These are phyloP conservation scores for Zygnema circumcarinatum DNA, from an alignment of 139 green algal genomes.

Conservation along the genomic window DNA sequence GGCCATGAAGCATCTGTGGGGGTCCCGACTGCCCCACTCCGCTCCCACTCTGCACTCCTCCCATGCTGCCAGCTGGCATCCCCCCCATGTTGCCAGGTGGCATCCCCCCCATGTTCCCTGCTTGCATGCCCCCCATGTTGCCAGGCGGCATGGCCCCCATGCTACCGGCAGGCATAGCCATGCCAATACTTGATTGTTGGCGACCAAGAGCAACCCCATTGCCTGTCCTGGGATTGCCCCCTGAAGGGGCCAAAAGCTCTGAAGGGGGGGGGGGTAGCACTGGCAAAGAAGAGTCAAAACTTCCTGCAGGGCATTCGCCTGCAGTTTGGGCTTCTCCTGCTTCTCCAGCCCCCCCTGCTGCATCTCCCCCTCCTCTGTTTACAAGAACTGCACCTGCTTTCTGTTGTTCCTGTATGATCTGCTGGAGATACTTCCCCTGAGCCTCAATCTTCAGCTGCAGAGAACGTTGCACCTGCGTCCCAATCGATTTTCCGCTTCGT, in stretches of 20 bases:
- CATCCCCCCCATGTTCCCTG: neutral
- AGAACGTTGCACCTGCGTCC: constrained; percentile 80
- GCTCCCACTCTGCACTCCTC: neutral
- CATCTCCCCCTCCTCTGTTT: neutral
- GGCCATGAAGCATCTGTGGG: neutral
- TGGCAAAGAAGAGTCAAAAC: neutral
- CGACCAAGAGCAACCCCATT: neutral
- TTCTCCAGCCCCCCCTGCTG: neutral
- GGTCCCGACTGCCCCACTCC: too few relatives aligned
- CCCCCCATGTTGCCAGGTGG: neutral
- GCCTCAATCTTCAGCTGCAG: constrained; percentile 90
- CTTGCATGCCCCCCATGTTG: neutral
- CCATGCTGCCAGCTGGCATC: neutral
- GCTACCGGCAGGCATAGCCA: neutral
- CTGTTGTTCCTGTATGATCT: constrained; percentile 54
- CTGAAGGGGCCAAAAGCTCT: neutral
- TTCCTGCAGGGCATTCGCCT: neutral
- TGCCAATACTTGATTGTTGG: neutral
- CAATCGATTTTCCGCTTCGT: constrained; percentile 48
- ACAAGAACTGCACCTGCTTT: constrained; percentile 25
- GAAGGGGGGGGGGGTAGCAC: neutral
- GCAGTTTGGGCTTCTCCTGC: neutral
- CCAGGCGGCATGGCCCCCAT: neutral
- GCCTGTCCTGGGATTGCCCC: neutral
- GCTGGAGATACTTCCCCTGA: constrained; percentile 80